These are phyloP conservation scores for Vigna radiata DNA, from an alignment of 306 rosid genomes.

Conservation along the genomic window DNA sequence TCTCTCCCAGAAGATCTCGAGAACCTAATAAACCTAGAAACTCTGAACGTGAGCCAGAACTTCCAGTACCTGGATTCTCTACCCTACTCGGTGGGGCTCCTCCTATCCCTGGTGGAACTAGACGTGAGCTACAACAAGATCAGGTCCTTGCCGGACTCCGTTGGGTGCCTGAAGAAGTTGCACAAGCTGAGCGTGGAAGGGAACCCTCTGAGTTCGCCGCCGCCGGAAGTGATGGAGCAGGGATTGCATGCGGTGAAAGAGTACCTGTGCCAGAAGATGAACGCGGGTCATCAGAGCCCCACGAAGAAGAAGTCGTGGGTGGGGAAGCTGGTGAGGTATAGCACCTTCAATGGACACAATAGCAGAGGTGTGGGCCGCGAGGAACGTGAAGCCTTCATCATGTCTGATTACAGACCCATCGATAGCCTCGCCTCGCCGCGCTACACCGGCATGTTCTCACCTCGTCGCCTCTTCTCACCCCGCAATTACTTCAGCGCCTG, in stretches of 20 bases:
- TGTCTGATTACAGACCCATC: conserved; percentile 63
- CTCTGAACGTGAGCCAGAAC: conserved; percentile 85
- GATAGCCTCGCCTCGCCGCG: conserved; percentile 77
- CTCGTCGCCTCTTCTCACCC: conserved; percentile 83
- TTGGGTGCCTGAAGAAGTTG: conserved; percentile 75
- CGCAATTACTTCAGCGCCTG: conserved; percentile 55
- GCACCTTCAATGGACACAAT: conserved; percentile 56
- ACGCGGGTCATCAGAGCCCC: conserved; percentile 47
- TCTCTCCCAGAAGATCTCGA: conserved; percentile 78
- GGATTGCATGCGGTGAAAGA: conserved; percentile 73
- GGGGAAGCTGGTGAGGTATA: conserved; percentile 63
- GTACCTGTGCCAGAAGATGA: conserved; percentile 72
- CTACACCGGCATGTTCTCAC: conserved; percentile 71
- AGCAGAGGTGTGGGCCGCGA: conserved; percentile 24
- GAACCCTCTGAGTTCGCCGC: conserved; percentile 80
- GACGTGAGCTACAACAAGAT: conserved; percentile 86
- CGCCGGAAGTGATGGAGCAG: conserved; percentile 60
- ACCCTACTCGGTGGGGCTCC: conserved; percentile 84
- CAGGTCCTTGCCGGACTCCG: conserved; percentile 63
- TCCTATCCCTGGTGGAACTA: conserved; percentile 72
- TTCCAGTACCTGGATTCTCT: conserved; percentile 75
- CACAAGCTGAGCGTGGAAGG: conserved; percentile 75
- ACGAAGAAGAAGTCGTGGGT: conserved; percentile 74
- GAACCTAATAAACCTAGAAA: conserved; percentile 81
- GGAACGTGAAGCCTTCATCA: conserved; percentile 57